Percentiles rank a stretch among this genome's conserved stretches.
Evolutionary conservation across 441 rosid genomes (phyloP).

Genomic region (Kokia cookei): DNA sequence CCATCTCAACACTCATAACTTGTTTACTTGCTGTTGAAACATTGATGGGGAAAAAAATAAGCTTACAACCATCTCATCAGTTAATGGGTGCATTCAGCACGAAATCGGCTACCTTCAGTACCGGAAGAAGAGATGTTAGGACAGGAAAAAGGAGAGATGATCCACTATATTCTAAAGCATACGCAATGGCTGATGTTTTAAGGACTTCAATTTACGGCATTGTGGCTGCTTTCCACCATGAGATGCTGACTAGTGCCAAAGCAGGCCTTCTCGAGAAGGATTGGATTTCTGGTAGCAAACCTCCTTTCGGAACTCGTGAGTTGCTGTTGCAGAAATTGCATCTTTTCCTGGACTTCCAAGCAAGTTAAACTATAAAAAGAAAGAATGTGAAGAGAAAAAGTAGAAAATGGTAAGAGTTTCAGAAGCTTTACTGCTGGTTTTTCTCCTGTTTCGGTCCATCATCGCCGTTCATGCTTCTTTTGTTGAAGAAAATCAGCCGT

Average conservation of each 20-base stretch:
- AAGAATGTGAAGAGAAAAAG: background rate
- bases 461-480: background rate
- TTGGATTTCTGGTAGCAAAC: conserved; percentile 54
- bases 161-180: conserved; percentile 48
- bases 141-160: conserved; percentile 48
- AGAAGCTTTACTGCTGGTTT: background rate
- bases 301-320: conserved; percentile 55
- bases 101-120: conserved; percentile 56
- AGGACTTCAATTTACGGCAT: conserved; percentile 66
- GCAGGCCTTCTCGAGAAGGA: conserved; percentile 70
- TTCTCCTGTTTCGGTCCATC: background rate
- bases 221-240: conserved; percentile 60
- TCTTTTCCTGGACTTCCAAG: conserved; percentile 71
- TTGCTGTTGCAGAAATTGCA: conserved; percentile 60
- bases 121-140: conserved; percentile 50
- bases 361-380: conserved; percentile 23
- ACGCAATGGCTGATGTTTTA: conserved; percentile 68
- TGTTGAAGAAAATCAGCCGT: too few relatives aligned
- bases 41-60: conserved; percentile 77
- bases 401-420: background rate
- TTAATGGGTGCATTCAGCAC: conserved; percentile 63
- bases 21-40: conserved; percentile 80
- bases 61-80: conserved; percentile 54
- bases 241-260: conserved; percentile 66
- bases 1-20: conserved; percentile 63